phyloP scores from a whole-genome alignment of 768 basidiomycete species.

The Lentinula raphanica region DNA sequence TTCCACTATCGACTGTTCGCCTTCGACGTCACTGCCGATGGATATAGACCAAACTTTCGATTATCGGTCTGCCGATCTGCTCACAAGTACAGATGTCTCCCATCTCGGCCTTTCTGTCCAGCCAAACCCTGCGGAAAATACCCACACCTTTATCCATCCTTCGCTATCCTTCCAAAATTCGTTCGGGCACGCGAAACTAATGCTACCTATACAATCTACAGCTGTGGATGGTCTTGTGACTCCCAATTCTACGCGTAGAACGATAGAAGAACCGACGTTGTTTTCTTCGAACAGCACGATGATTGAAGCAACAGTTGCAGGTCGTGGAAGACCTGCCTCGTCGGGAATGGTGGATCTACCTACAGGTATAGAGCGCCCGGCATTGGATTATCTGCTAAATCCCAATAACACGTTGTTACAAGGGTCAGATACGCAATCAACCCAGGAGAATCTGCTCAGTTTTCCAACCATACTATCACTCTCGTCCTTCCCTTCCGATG shows the following conservation, averaged over 20 bases:
- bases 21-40: background rate
- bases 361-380: constrained; percentile 19
- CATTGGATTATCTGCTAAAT: constrained; percentile 14
- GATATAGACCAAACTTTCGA: background rate
- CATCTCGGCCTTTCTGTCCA: constrained; percentile 21
- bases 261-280: background rate
- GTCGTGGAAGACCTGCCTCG: constrained; percentile 8
- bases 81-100: background rate
- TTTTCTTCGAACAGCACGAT: background rate
- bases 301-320: constrained; percentile 9
- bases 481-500: background rate
- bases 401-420: constrained; percentile 11
- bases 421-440: constrained; percentile 7
- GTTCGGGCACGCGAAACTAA: constrained; percentile 11
- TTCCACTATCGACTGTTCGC: background rate
- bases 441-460: background rate
- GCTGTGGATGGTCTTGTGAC: constrained; percentile 2
- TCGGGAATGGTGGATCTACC: constrained; percentile 9
- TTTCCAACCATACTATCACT: background rate
- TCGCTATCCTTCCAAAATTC: constrained; percentile 28
- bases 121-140: background rate
- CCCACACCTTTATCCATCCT: constrained; percentile 13
- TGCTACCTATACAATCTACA: constrained; percentile 10
- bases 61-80: background rate
- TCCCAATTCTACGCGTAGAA: background rate